Percentiles rank a stretch among this genome's conserved stretches.
phyloP scores from a whole-genome alignment of 768 basidiomycete genomes.

The Sporobolomyces roseus region DNA sequence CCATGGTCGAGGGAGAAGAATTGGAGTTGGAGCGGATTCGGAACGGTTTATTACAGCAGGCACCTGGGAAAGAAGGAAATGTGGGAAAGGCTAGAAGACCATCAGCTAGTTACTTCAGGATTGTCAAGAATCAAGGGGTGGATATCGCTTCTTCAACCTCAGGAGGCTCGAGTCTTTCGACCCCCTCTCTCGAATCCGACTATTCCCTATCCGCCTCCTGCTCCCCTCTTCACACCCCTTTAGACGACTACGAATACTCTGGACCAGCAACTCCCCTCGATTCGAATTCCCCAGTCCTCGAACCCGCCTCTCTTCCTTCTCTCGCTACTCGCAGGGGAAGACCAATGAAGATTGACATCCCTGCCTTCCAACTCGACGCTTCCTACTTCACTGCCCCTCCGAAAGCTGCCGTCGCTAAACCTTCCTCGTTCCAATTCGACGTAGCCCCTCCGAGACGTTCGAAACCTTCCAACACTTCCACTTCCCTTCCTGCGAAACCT shows the following conservation, averaged over 20 bases:
- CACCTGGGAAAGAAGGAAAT: background rate
- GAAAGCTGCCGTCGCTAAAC: background rate
- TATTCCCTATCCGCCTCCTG: slow-evolving; percentile 10
- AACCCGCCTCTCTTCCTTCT: background rate
- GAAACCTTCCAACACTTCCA: slow-evolving; percentile 3
- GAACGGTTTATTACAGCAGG: background rate
- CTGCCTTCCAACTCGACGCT: slow-evolving; percentile 12
- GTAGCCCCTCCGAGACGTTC: slow-evolving; percentile 3
- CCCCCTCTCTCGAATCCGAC: slow-evolving; percentile 18
- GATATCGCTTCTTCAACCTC: no score
- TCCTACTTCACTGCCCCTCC: slow-evolving; percentile 6
- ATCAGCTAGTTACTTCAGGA: no score
- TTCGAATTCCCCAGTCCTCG: background rate
- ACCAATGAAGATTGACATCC: slow-evolving; percentile 1
- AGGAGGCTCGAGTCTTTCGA: slow-evolving; percentile 10
- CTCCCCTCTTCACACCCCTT: slow-evolving; percentile 6
- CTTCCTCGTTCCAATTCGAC: slow-evolving; percentile 12
- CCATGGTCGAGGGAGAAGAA: background rate
- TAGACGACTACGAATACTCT: background rate
- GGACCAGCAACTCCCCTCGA: background rate
- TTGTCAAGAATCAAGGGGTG: no score
- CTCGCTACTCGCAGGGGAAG: background rate
- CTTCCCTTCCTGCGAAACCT: background rate
- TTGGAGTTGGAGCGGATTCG: background rate
- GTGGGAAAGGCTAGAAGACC: background rate